Evolutionary conservation across 2,329 filamentous ascomycete genomes (phyloP).

Genomic region (Rasamsonia emersonii): DNA sequence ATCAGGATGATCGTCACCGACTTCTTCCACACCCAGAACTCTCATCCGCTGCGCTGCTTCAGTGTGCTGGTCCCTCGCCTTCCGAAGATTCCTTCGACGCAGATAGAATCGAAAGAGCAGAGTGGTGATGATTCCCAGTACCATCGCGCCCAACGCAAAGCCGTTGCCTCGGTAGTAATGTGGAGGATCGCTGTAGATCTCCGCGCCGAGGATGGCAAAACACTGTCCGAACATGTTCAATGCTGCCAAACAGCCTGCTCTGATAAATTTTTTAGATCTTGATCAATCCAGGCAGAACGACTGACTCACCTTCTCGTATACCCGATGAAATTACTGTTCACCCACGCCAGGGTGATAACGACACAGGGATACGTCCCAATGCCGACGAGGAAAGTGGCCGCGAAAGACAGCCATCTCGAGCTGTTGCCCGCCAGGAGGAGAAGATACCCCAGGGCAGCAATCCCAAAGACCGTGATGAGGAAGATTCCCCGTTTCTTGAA

Average conservation of each 20-base stretch:
- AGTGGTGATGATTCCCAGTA: not conserved
- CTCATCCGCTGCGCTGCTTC: not conserved
- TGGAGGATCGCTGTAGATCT: not conserved
- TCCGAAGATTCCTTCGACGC: not conserved
- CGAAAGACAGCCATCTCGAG: not conserved
- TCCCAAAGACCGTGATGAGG: too few species aligned
- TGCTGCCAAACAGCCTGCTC: not conserved
- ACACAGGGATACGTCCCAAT: conserved; percentile 1
- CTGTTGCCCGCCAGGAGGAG: too few species aligned
- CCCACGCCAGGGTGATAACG: conserved; percentile 4
- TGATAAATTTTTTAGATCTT: not conserved
- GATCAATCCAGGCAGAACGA: too few species aligned
- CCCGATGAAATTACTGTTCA: conserved; percentile 3
- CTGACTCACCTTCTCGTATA: conserved; percentile 2
- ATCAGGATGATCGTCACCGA: not conserved
- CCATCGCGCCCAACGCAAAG: not conserved
- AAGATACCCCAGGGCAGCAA: too few species aligned
- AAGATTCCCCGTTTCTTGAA: conserved; percentile 2
- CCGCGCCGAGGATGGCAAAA: not conserved
- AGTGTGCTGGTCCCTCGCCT: not conserved
- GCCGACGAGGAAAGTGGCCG: conserved; percentile 1
- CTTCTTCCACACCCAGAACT: not conserved
- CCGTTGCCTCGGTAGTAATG: not conserved
- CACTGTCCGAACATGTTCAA: not conserved
- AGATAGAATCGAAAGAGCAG: not conserved